phyloP scores from a whole-genome alignment of 495 filamentous ascomycete species.

The Tuber calosporum region DNA sequence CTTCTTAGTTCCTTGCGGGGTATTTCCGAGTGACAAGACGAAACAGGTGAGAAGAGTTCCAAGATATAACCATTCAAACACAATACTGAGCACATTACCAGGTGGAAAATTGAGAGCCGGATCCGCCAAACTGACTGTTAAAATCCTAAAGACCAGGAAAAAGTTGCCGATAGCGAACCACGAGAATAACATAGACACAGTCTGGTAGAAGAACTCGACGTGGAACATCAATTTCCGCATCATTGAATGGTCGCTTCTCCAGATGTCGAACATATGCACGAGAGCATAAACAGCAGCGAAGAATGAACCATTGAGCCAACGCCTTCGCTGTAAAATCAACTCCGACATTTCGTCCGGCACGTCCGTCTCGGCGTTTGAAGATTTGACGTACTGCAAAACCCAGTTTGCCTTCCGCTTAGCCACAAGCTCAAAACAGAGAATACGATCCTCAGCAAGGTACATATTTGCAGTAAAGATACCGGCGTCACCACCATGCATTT shows the following conservation, averaged over 20 bases:
- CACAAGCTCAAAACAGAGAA: slow-evolving; percentile 97
- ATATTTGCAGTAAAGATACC: slow-evolving; percentile 99
- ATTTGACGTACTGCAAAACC: slow-evolving; percentile 97
- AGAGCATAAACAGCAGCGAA: slow-evolving; percentile 96
- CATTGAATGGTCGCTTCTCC: slow-evolving; percentile 81
- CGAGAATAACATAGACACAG: slow-evolving; percentile 92
- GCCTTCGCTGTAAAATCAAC: slow-evolving; percentile 88
- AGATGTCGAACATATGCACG: slow-evolving; percentile 88
- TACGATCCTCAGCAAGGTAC: slow-evolving; percentile 99
- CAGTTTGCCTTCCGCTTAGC: slow-evolving; percentile 94
- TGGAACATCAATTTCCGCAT: slow-evolving; percentile 81
- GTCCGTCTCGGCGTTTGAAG: slow-evolving; percentile 90
- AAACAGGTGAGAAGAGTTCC: slow-evolving; percentile 90
- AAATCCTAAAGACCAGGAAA: slow-evolving; percentile 96
- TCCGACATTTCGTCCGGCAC: slow-evolving; percentile 93
- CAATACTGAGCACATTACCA: slow-evolving; percentile 72
- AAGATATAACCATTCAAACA: slow-evolving; percentile 96
- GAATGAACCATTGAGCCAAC: slow-evolving; percentile 98
- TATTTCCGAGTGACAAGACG: slow-evolving; percentile 87
- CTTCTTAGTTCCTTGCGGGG: slow-evolving; percentile 85
- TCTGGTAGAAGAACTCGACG: slow-evolving; percentile 88
- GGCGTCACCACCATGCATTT: slow-evolving; percentile 87
- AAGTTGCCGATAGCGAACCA: slow-evolving; percentile 99
- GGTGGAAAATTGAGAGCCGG: slow-evolving; percentile 60
- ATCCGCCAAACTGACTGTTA: slow-evolving; percentile 74